phyloP scores from a whole-genome alignment of 768 basidiomycete species.

The Coprinopsis sp. region DNA sequence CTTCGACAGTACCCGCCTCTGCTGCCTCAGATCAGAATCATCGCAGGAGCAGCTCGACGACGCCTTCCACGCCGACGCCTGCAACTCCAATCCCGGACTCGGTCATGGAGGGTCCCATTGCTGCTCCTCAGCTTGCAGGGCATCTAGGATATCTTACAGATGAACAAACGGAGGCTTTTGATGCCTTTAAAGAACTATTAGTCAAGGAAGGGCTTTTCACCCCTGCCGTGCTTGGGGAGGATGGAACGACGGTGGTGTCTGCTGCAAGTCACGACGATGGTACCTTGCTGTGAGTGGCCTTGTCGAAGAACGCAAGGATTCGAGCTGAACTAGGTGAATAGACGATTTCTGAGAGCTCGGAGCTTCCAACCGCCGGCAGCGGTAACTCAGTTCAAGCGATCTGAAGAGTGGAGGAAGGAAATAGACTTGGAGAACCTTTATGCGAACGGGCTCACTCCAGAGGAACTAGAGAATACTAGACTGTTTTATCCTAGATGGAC shows the following conservation, averaged over 20 bases:
- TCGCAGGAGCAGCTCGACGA: neutral
- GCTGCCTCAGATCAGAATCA: neutral
- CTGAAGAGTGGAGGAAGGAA: slow-evolving; percentile 64
- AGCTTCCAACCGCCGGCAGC: slow-evolving; percentile 60
- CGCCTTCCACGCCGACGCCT: slow-evolving; percentile 4
- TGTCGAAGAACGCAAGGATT: neutral
- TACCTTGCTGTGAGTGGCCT: slow-evolving; percentile 53
- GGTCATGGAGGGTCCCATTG: neutral
- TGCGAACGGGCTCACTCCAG: slow-evolving; percentile 43
- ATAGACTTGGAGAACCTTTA: slow-evolving; percentile 62
- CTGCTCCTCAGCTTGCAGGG: slow-evolving; percentile 31
- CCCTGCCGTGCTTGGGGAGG: slow-evolving; percentile 21
- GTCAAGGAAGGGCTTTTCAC: slow-evolving; percentile 48
- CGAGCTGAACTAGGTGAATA: slow-evolving; percentile 24
- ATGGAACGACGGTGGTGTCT: slow-evolving; percentile 16
- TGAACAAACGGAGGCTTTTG: slow-evolving; percentile 45
- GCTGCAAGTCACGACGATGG: slow-evolving; percentile 57
- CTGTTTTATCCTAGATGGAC: slow-evolving; percentile 80
- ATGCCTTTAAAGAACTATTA: slow-evolving; percentile 50
- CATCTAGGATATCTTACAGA: slow-evolving; percentile 51
- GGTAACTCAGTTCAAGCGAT: slow-evolving; percentile 62
- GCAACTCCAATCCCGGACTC: neutral
- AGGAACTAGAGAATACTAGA: slow-evolving; percentile 56
- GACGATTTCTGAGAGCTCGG: slow-evolving; percentile 82
- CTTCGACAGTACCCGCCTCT: neutral